Evolutionary conservation across 1,139 yeast species (phyloP).

Genomic region (Magnusiomyces ingens): DNA sequence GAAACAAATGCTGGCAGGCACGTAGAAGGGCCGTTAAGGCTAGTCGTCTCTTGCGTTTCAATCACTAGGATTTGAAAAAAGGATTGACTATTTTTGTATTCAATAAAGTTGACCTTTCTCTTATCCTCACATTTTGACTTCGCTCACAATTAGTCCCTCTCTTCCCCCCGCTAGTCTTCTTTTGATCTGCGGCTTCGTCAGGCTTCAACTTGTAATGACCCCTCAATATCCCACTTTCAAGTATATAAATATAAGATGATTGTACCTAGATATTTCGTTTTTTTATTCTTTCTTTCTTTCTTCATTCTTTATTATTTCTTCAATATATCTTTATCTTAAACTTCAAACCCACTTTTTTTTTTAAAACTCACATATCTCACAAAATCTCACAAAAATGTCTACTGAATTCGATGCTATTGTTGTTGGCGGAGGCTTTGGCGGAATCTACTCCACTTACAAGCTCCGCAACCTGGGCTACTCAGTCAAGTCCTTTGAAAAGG

Average conservation of each 20-base stretch:
- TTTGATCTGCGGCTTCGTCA: no score
- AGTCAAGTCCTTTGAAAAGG: slow-evolving; percentile 38
- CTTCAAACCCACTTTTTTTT: neutral
- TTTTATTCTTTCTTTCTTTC: neutral
- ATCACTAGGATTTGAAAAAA: no score
- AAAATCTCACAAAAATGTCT: slow-evolving; percentile 11
- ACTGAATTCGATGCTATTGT: slow-evolving; percentile 32
- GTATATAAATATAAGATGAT: neutral
- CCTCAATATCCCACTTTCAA: no score
- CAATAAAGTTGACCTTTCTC: no score
- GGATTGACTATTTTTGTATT: no score
- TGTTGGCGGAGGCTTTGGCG: slow-evolving; percentile 47
- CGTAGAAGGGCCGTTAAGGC: no score
- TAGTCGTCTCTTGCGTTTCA: no score
- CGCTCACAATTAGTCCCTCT: no score
- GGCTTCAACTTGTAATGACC: no score
- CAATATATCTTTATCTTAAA: neutral
- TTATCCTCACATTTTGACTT: no score
- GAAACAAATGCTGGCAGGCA: no score
- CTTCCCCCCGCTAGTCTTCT: no score
- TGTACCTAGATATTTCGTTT: neutral
- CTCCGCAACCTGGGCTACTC: slow-evolving; percentile 35
- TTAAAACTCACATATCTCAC: neutral
- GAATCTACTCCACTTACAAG: slow-evolving; percentile 36
- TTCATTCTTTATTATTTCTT: neutral